These are phyloP conservation scores for Lachnellula willkommii DNA, from an alignment of 2,329 filamentous ascomycete genomes.

Conservation along the genomic window DNA sequence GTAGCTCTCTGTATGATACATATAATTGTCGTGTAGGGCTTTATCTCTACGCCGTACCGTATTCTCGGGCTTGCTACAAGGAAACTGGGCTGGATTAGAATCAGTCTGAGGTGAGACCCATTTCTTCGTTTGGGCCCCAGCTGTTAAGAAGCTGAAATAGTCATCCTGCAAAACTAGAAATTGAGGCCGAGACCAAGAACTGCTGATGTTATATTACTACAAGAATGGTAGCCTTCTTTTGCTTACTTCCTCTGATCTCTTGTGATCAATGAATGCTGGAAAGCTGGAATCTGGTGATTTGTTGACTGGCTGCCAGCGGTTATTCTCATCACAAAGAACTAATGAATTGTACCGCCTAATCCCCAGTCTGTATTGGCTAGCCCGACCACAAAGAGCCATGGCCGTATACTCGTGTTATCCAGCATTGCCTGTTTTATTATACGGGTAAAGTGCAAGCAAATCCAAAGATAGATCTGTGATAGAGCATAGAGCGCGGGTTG, in stretches of 20 bases:
- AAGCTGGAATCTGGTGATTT: neutral
- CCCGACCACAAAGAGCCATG: constrained; percentile 2
- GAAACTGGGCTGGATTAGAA: neutral
- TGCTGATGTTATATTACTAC: neutral
- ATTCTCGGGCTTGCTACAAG: neutral
- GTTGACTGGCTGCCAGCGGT: constrained; percentile 3
- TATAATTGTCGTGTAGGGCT: neutral
- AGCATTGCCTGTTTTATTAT: too few species aligned
- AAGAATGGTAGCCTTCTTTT: neutral
- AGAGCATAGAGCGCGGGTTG: neutral
- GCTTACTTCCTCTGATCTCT: too few species aligned
- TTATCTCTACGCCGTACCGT: neutral
- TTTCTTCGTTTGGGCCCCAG: neutral
- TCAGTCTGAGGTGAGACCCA: neutral
- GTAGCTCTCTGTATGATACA: neutral
- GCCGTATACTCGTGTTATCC: neutral
- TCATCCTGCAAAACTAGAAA: neutral
- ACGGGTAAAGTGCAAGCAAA: neutral
- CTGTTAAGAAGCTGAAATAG: neutral
- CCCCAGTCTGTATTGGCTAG: constrained; percentile 11
- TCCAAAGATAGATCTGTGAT: neutral
- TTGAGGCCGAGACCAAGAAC: neutral
- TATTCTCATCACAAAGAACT: constrained; percentile 17
- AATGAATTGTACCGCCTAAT: neutral
- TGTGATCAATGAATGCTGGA: too few species aligned